phyloP scores from a whole-genome alignment of 768 basidiomycete species.

The Hygrocybe coccinea region DNA sequence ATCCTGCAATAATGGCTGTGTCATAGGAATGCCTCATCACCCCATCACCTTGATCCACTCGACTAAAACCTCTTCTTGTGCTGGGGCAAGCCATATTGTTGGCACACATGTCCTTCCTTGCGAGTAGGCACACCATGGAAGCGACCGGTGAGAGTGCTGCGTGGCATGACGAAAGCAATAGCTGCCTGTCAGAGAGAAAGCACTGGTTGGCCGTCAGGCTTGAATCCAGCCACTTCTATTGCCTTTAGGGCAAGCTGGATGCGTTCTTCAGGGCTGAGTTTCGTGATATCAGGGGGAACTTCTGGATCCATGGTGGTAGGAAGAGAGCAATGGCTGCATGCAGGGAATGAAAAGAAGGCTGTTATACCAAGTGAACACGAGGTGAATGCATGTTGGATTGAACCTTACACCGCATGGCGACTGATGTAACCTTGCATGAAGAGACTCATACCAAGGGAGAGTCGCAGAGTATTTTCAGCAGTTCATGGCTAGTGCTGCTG shows the following conservation, averaged over 20 bases:
- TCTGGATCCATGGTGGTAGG: too few relatives aligned
- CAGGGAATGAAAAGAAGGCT: too few relatives aligned
- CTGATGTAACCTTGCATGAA: too few relatives aligned
- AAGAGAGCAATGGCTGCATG: too few relatives aligned
- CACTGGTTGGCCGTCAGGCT: slow-evolving; percentile 6
- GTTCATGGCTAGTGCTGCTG: too few relatives aligned
- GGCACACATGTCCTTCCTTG: slow-evolving; percentile 13
- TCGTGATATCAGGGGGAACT: too few relatives aligned
- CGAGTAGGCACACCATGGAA: neutral
- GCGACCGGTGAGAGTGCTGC: slow-evolving; percentile 3
- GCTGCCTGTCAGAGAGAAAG: slow-evolving; percentile 18
- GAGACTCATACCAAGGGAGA: too few relatives aligned
- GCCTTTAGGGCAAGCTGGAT: slow-evolving; percentile 15
- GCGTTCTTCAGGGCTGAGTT: neutral
- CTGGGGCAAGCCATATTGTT: slow-evolving; percentile 15
- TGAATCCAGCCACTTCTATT: slow-evolving; percentile 2
- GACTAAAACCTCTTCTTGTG: slow-evolving; percentile 22
- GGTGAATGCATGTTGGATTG: too few relatives aligned
- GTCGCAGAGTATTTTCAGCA: too few relatives aligned
- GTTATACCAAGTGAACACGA: too few relatives aligned
- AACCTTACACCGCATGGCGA: too few relatives aligned
- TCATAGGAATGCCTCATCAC: slow-evolving; percentile 18
- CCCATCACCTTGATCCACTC: slow-evolving; percentile 23
- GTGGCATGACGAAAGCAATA: slow-evolving; percentile 14
- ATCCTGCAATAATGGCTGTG: slow-evolving; percentile 8